A percentile compares a stretch with the other conserved stretches of the same genome.
Conservation (phyloP, 495 filamentous ascomycete genomes). For the Darksidea phi region DNA sequence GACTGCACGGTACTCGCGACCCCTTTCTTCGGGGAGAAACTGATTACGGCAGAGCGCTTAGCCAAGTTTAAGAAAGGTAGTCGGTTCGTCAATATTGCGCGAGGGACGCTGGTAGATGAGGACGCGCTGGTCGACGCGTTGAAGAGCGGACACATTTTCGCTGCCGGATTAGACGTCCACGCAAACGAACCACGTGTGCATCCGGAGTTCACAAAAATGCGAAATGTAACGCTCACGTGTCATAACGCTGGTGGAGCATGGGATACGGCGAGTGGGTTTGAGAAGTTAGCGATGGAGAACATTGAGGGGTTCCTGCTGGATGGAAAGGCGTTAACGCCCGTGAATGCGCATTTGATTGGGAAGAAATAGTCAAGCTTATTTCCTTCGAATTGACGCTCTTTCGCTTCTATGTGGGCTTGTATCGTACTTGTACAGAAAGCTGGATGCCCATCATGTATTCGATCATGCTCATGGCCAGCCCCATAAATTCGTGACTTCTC, state of each 20-base stretch:
- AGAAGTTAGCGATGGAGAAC: constrained; percentile 67
- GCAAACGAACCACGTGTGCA: constrained; percentile 54
- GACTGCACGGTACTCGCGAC: constrained; percentile 67
- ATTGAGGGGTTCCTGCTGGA: constrained; percentile 58
- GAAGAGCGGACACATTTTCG: constrained; percentile 51
- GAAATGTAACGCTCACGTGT: constrained; percentile 58
- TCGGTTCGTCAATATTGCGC: constrained; percentile 66
- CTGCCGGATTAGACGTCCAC: constrained; percentile 66
- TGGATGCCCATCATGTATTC: too few species aligned
- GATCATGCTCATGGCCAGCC: too few species aligned
- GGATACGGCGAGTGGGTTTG: constrained; percentile 66
- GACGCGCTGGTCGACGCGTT: constrained; percentile 63
- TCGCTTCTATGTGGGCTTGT: too few species aligned
- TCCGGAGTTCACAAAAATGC: constrained; percentile 47
- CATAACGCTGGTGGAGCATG: constrained; percentile 68
- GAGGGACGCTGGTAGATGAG: constrained; percentile 65
- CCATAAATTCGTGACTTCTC: too few species aligned
- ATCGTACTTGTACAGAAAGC: too few species aligned
- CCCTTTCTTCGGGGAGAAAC: constrained; percentile 55
- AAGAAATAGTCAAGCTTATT: not conserved
- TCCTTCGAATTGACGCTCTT: too few species aligned
- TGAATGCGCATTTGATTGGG: constrained; percentile 52
- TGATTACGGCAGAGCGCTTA: constrained; percentile 54
- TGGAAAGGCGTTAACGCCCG: constrained; percentile 58
- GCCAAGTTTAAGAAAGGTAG: constrained; percentile 53